Evolutionary conservation across 768 basidiomycete genomes (phyloP).

Genomic region (Erythrobasidium yunnanense): DNA sequence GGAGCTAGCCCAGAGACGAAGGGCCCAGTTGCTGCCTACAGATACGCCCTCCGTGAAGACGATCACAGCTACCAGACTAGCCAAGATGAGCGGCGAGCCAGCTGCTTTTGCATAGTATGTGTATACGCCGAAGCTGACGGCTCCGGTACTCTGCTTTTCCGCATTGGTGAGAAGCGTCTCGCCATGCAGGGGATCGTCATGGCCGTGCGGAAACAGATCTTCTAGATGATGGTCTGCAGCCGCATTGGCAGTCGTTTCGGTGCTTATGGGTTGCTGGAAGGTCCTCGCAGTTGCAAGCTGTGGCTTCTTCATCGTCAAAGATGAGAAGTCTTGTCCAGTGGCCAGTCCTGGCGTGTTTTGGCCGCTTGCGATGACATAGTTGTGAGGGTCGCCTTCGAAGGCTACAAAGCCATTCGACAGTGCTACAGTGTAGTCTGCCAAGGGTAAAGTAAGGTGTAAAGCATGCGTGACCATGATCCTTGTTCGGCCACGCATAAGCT

Average conservation of each 20-base stretch:
- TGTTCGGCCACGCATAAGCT: slow-evolving; percentile 60
- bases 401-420: slow-evolving; percentile 30
- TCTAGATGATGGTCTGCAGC: slow-evolving; percentile 9
- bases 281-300: neutral
- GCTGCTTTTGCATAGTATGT: slow-evolving; percentile 12
- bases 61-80: neutral
- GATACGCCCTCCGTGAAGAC: neutral
- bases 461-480: slow-evolving; percentile 42
- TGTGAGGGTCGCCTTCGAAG: slow-evolving; percentile 27
- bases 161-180: neutral
- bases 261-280: neutral
- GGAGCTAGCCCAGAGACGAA: slow-evolving; percentile 26
- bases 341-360: slow-evolving; percentile 16
- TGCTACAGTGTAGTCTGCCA: slow-evolving; percentile 32
- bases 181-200: slow-evolving; percentile 5
- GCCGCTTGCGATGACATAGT: slow-evolving; percentile 21
- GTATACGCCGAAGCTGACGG: slow-evolving; percentile 16
- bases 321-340: slow-evolving; percentile 15
- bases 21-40: slow-evolving; percentile 6
- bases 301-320: neutral
- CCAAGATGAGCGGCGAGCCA: neutral
- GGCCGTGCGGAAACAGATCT: neutral
- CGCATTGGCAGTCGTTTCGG: neutral
- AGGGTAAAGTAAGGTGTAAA: slow-evolving; percentile 32
- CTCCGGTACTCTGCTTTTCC: slow-evolving; percentile 13